Evolutionary conservation across 2,329 filamentous ascomycete genomes (phyloP).

Genomic region (Aspergillus sp.): DNA sequence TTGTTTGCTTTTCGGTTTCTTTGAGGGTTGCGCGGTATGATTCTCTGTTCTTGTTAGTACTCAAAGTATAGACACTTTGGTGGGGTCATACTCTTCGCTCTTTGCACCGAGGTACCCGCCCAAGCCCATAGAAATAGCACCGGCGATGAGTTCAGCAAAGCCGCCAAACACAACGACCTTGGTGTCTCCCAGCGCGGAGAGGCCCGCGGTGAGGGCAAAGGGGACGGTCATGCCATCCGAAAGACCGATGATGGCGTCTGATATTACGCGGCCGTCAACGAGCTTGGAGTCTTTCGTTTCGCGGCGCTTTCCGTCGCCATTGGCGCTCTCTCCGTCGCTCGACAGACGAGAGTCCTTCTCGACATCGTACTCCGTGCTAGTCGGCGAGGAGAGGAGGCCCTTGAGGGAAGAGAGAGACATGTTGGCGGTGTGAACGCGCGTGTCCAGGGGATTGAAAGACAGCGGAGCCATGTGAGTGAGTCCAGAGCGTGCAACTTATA

Average conservation of each 20-base stretch:
- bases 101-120: slow-evolving; percentile 69
- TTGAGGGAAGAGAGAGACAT: slow-evolving; percentile 34
- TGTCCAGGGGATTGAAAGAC: not conserved
- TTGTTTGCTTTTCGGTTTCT: slow-evolving; percentile 33
- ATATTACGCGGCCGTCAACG: slow-evolving; percentile 40
- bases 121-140: slow-evolving; percentile 75
- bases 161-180: slow-evolving; percentile 70
- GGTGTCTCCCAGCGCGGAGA: slow-evolving; percentile 61
- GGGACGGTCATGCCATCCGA: slow-evolving; percentile 78
- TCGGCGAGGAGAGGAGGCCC: slow-evolving; percentile 28
- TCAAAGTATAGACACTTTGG: not conserved
- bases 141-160: slow-evolving; percentile 72
- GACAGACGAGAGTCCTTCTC: slow-evolving; percentile 26
- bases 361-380: slow-evolving; percentile 23
- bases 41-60: slow-evolving; percentile 26
- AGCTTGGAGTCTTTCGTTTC: slow-evolving; percentile 24
- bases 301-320: slow-evolving; percentile 16
- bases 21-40: slow-evolving; percentile 41
- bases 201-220: slow-evolving; percentile 73
- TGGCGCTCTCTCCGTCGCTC: slow-evolving; percentile 18
- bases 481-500: not conserved
- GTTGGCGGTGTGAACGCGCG: not conserved
- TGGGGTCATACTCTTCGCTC: slow-evolving; percentile 36
- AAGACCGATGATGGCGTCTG: slow-evolving; percentile 71
- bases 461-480: not conserved